Conservation (phyloP, 768 basidiomycete genomes). For the Lentinula sp. region DNA sequence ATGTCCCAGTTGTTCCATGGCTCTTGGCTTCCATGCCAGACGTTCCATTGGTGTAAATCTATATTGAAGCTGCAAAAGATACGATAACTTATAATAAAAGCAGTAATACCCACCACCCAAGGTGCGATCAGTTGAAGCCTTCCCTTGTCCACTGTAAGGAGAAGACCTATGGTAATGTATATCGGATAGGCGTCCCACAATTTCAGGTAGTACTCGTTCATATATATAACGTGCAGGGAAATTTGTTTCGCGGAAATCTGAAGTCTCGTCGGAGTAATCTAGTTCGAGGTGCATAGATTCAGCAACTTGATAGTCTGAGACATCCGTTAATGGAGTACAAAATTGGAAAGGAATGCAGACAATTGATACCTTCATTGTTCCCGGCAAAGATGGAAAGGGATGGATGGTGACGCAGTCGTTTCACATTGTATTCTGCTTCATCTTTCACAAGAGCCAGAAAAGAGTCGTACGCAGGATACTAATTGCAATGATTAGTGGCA, state of each 20-base stretch:
- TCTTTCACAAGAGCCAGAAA: slow-evolving; percentile 66
- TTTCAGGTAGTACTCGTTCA: slow-evolving; percentile 73
- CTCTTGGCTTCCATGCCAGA: slow-evolving; percentile 7
- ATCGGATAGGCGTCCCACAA: slow-evolving; percentile 59
- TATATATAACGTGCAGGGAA: slow-evolving; percentile 92
- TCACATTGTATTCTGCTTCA: slow-evolving; percentile 84
- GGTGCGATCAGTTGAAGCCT: slow-evolving; percentile 62
- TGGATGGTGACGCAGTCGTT: slow-evolving; percentile 79
- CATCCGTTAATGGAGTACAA: slow-evolving; percentile 63
- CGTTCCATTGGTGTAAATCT: slow-evolving; percentile 86
- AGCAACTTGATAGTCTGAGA: slow-evolving; percentile 88
- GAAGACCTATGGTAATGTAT: slow-evolving; percentile 81
- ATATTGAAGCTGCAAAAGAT: background rate
- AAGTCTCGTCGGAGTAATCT: slow-evolving; percentile 80
- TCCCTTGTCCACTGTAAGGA: slow-evolving; percentile 81
- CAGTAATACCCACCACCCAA: slow-evolving; percentile 37
- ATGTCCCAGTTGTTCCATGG: slow-evolving; percentile 94
- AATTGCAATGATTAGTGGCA: slow-evolving; percentile 3
- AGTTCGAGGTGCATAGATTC: slow-evolving; percentile 74
- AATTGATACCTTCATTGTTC: background rate
- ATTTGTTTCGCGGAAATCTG: slow-evolving; percentile 79
- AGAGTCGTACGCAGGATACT: slow-evolving; percentile 87
- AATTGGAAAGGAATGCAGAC: background rate
- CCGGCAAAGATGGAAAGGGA: slow-evolving; percentile 79
- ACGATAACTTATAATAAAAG: background rate